Base-by-base conservation (phyloP, 768 basidiomycete genomes). In the Leccinellum albellum region DNA sequence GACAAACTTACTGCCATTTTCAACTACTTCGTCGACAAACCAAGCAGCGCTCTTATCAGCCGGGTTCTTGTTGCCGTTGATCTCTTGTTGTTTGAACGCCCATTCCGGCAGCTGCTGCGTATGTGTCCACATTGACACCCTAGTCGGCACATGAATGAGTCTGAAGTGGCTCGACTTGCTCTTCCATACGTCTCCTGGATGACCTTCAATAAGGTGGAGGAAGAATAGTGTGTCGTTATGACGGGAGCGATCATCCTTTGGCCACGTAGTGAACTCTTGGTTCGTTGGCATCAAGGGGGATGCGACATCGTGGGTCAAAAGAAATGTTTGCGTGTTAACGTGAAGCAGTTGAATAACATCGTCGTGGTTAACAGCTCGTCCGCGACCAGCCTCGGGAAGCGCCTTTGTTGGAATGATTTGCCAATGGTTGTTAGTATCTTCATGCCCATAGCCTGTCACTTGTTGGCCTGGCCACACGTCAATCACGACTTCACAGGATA, bases 251-350 rank as follows among this genome's bases (percentile, higher is more conserved):
- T 96, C 91, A 58, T 91, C 87, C 66, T 84, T 88, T 5, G 87
- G 70, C 84, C 87, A 89, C 0, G 97, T 98, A 6, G 97, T 99
- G 73, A 98, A 94, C 72, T 99, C 97, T 69, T 98, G 94, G 71
- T 98, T 98, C 49, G 97, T 99, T 15, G 97, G 88, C 88, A 93
- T 95, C 50, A 94, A 82, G 5, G 97, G 91, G 1, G 93, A 97
- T 0, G 97, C 97, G 56, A 99, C 97, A 70, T 99, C 97, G 65
- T 99, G 97, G 3, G 95, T 97, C 45, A 99, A 75, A 47, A 99
- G 85, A 56, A 86, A 73, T 1, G 86, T 84, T 60, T 95, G 78
- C 10, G 95, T 96, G 70, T 83, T 84, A 68, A 92, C 82, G 66
- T 99, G 97, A 23, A 94, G 78, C 20, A 98, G 82, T 66, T 93